Evolutionary conservation across 495 filamentous ascomycete genomes (phyloP).

Genomic region (Xanthoparmelia taractica): DNA sequence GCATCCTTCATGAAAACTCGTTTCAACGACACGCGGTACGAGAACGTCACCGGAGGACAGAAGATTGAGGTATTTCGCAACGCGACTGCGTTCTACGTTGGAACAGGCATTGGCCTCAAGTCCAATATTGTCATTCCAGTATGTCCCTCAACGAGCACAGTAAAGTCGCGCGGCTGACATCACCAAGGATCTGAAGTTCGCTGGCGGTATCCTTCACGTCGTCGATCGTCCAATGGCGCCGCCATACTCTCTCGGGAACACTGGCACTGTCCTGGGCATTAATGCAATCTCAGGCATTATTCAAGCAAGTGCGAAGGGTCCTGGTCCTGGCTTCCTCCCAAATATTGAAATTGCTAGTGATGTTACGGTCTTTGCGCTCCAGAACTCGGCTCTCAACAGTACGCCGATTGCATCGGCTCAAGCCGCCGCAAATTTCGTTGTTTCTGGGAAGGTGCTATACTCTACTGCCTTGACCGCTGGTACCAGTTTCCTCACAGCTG

Average conservation of each 20-base stretch:
- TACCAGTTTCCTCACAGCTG: background rate
- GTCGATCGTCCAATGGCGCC: slow-evolving; percentile 8
- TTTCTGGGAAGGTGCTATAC: slow-evolving; percentile 3
- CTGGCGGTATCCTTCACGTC: slow-evolving; percentile 8
- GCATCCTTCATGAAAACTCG: background rate
- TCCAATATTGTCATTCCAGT: slow-evolving; percentile 7
- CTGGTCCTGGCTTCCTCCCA: background rate
- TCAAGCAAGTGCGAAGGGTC: background rate
- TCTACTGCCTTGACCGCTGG: slow-evolving; percentile 1
- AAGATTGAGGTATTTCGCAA: slow-evolving; percentile 8
- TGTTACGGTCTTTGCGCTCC: slow-evolving; percentile 11
- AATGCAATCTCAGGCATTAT: background rate
- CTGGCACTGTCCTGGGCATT: slow-evolving; percentile 7
- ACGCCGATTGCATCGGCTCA: background rate
- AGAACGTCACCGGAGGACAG: background rate
- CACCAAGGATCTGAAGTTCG: slow-evolving; percentile 4
- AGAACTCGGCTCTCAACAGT: background rate
- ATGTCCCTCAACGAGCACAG: background rate
- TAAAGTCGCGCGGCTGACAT: background rate
- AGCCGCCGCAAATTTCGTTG: background rate
- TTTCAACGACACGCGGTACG: slow-evolving; percentile 7
- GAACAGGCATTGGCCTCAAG: slow-evolving; percentile 7
- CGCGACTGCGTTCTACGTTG: slow-evolving; percentile 7
- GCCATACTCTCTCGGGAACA: slow-evolving; percentile 2
- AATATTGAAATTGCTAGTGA: background rate